A percentile compares a stretch with the other conserved stretches of the same genome.
These are phyloP conservation scores for Aspergillus glaucus DNA, from an alignment of 2,329 filamentous ascomycete species.

Conservation along the genomic window DNA sequence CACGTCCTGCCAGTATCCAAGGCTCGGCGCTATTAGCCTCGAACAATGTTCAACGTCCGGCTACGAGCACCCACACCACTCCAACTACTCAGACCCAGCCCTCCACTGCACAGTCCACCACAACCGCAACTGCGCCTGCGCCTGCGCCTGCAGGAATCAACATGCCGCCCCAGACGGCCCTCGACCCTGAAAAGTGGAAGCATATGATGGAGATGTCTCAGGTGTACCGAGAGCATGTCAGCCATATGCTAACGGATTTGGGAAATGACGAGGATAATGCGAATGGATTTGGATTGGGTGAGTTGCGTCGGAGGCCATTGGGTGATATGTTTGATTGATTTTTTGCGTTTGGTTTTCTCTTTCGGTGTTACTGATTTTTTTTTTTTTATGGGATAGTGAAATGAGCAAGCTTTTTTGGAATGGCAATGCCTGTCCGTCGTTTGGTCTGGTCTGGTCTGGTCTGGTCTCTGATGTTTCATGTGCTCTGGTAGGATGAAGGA, in stretches of 20 bases:
- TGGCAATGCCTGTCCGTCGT: no score
- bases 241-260: not conserved
- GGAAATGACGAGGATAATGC: not conserved
- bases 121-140: not conserved
- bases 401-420: no score
- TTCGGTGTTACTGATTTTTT: not conserved
- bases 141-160: not conserved
- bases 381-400: no score
- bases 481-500: no score
- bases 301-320: conserved; percentile 5
- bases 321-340: not conserved
- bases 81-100: not conserved
- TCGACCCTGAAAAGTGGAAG: not conserved
- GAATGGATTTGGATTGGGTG: not conserved
- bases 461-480: no score
- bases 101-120: no score
- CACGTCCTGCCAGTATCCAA: not conserved
- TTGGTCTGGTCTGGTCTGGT: no score
- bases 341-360: not conserved
- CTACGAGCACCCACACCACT: not conserved
- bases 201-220: not conserved
- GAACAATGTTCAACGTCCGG: no score
- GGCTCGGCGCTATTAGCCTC: not conserved
- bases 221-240: not conserved
- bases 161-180: not conserved